Evolutionary conservation across 2,329 filamentous ascomycete species (phyloP), one percentile per base, ranked within the genome.

Genomic region (Rhynchosporium graminicola): DNA sequence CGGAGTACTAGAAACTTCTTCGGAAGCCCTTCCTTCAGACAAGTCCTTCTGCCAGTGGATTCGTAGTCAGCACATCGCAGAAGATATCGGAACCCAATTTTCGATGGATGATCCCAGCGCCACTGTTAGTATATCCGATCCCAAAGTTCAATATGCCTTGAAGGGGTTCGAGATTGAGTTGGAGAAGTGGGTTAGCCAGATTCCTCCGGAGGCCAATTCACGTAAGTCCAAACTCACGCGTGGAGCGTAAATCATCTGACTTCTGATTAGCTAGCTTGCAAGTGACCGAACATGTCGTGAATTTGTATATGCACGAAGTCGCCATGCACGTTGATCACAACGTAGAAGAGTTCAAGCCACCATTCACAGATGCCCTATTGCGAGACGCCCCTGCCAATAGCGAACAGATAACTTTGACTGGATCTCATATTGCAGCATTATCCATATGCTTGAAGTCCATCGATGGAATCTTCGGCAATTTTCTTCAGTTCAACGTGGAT

Each of bases 251-350:
- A 45, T 9, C 31, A 48, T 42, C 65, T 69, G 61, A 67, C 38
- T 20, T 15, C 43, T 13, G 8, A n/a, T 65, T 71, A 80, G 81
- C 76, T 13, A 71, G 78, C 8, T 68, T 86, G 63, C 76, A 76
- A 54, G 76, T 86, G 66, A 80, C 80, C n/a, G 79, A 83, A 63
- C 77, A 82, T 67, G 77, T 81, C 9, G 70, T 84, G 46, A 81
- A 80, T 62, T 75, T 87, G 3, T 86, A 83, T 69, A 80, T 86
- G 67, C 82, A 87, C 68, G 85, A 87, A 72, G 79, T 85, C 57
- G 80, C 80, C 5, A 80, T 87, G 76, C 76, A 86, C 67, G 76
- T 83, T 20, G 82, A 86, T 63, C 80, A 83, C 65, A 80, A 79
- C 52, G 77, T 80, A 2, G 80, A 84, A 20, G 80, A 84, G 64